Evolutionary conservation across 2,329 filamentous ascomycete genomes (phyloP).

Genomic region (Metarhizium rileyi): DNA sequence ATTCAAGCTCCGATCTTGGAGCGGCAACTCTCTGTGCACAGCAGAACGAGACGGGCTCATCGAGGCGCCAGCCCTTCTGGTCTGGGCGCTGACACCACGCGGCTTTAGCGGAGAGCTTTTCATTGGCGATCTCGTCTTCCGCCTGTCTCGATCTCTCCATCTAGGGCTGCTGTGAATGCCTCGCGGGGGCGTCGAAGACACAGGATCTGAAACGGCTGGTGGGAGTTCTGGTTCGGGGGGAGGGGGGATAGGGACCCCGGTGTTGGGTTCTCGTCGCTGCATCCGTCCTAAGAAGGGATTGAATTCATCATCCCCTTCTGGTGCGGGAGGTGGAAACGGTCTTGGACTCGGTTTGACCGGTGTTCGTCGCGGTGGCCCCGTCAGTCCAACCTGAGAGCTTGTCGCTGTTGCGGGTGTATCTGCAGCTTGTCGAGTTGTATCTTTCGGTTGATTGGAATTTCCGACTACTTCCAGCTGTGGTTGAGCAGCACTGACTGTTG

Average conservation of each 20-base stretch:
- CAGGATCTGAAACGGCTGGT: slow-evolving; percentile 42
- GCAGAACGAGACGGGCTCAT: slow-evolving; percentile 2
- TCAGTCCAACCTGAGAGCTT: slow-evolving; percentile 21
- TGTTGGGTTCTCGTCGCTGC: slow-evolving; percentile 18
- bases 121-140: slow-evolving; percentile 26
- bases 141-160: slow-evolving; percentile 25
- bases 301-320: slow-evolving; percentile 18
- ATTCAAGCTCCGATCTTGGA: slow-evolving; percentile 5
- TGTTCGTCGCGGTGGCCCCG: slow-evolving; percentile 28
- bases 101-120: slow-evolving; percentile 43
- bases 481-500: not conserved
- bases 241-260: slow-evolving; percentile 18
- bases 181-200: slow-evolving; percentile 43
- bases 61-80: slow-evolving; percentile 4
- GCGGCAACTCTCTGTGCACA: not conserved
- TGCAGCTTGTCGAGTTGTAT: slow-evolving; percentile 7
- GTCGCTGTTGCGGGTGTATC: slow-evolving; percentile 9
- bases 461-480: not conserved
- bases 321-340: slow-evolving; percentile 35
- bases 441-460: slow-evolving; percentile 12
- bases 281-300: slow-evolving; percentile 22
- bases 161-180: slow-evolving; percentile 52
- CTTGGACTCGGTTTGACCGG: slow-evolving; percentile 33
- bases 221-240: slow-evolving; percentile 55
- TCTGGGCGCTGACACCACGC: slow-evolving; percentile 21